phyloP scores from a whole-genome alignment of 176 grass and related monocot species.

The Neostapfia colusana region DNA sequence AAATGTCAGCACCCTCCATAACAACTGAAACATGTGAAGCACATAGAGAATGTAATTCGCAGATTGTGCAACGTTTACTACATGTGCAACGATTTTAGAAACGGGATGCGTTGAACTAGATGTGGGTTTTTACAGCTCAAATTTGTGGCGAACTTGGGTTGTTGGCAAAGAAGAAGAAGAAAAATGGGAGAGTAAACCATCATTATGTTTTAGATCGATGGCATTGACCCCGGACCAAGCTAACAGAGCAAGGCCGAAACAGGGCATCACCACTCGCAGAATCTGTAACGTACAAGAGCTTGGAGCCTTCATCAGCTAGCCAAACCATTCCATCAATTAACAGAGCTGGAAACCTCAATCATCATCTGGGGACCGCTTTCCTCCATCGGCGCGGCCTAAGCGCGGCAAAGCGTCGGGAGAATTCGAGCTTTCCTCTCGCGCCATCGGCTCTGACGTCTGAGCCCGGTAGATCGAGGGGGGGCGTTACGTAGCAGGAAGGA shows the following conservation, averaged over 20 bases:
- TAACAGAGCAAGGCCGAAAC: neutral
- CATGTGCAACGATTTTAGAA: neutral
- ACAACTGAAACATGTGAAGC: neutral
- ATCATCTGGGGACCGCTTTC: neutral
- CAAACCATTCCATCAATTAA: neutral
- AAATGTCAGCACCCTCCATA: neutral
- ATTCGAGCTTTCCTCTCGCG: neutral
- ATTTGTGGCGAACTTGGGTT: too few species aligned
- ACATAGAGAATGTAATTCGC: too few species aligned
- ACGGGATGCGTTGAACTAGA: neutral
- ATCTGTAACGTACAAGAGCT: neutral
- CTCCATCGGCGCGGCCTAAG: neutral
- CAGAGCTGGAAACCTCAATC: neutral
- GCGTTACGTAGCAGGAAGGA: too few species aligned
- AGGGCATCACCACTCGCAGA: neutral
- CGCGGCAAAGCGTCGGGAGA: neutral
- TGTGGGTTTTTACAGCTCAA: neutral
- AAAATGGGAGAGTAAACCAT: neutral
- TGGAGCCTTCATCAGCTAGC: neutral
- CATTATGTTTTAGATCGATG: neutral
- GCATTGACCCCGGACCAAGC: neutral
- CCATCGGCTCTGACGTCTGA: neutral
- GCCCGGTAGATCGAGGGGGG: neutral
- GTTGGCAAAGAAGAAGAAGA: too few species aligned
- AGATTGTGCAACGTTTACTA: neutral